A percentile compares a stretch with the other conserved stretches of the same genome.
Conservation (phyloP, 1,139 yeast genomes). For the Cylindricascospora bacillispora region DNA sequence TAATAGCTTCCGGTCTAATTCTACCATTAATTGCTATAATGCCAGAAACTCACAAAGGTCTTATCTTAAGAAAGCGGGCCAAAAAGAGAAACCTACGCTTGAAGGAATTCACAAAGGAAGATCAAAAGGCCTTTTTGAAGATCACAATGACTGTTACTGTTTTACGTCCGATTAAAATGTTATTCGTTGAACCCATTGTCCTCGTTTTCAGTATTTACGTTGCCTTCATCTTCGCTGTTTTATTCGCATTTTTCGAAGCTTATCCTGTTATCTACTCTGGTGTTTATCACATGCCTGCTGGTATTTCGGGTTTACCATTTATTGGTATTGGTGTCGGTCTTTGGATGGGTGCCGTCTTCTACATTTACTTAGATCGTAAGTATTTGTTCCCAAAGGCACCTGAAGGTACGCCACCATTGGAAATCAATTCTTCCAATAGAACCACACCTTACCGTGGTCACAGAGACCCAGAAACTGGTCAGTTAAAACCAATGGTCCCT, state of each 20-base stretch:
- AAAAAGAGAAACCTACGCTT: constrained; percentile 42
- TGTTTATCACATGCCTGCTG: constrained; percentile 43
- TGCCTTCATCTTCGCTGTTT: constrained; percentile 61
- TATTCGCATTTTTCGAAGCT: constrained; percentile 69
- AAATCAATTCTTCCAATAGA: constrained; percentile 15
- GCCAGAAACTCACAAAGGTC: constrained; percentile 64
- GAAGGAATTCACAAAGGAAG: constrained; percentile 24
- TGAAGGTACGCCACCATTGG: constrained; percentile 39
- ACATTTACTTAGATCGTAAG: constrained; percentile 36
- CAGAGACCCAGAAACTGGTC: constrained; percentile 35
- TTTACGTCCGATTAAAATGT: constrained; percentile 51
- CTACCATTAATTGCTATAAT: constrained; percentile 43
- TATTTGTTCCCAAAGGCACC: constrained; percentile 43
- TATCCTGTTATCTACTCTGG: constrained; percentile 61
- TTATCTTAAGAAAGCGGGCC: constrained; percentile 46
- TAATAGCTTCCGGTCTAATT: constrained; percentile 59
- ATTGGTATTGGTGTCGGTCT: constrained; percentile 60
- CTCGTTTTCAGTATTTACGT: constrained; percentile 51
- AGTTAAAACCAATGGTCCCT: constrained; percentile 34
- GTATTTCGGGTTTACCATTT: constrained; percentile 56
- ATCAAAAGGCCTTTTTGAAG: constrained; percentile 27
- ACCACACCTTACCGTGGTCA: constrained; percentile 20
- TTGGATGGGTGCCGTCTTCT: constrained; percentile 38
- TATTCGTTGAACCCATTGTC: constrained; percentile 57
- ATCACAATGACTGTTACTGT: constrained; percentile 35